Percentiles rank a stretch among this genome's conserved stretches.
phyloP scores from a whole-genome alignment of 495 filamentous ascomycete genomes.

The Neurospora sp. region DNA sequence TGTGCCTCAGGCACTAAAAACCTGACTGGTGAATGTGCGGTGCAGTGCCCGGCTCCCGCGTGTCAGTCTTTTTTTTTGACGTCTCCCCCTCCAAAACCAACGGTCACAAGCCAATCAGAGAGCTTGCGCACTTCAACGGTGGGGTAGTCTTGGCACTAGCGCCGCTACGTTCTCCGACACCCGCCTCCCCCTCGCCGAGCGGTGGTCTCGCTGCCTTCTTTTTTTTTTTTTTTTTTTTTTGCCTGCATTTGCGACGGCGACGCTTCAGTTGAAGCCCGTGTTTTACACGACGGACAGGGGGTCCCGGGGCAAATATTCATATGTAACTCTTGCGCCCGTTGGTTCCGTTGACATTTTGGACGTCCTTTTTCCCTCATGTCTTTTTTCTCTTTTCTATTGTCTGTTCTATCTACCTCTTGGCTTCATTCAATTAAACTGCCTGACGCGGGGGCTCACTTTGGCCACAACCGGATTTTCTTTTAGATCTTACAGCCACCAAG shows the following conservation, averaged over 20 bases:
- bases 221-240: background rate
- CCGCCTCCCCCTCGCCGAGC: background rate
- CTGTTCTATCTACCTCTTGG: background rate
- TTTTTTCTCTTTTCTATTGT: background rate
- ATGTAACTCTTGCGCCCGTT: background rate
- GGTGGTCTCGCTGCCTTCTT: background rate
- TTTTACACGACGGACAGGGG: background rate
- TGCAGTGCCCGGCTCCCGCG: background rate
- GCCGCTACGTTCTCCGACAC: background rate
- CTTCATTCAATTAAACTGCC: background rate
- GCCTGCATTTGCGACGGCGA: background rate
- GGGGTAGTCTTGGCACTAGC: slow-evolving; percentile 7
- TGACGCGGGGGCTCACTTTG: background rate
- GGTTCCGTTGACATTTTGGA: background rate
- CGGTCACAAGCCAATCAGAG: background rate
- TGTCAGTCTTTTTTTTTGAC: background rate
- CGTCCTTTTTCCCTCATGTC: background rate
- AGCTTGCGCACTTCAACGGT: slow-evolving; percentile 4
- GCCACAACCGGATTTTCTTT: background rate
- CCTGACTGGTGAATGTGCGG: background rate
- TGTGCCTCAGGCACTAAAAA: slow-evolving; percentile 20
- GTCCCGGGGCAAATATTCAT: background rate
- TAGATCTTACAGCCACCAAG: background rate
- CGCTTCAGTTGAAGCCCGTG: background rate
- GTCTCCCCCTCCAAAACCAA: slow-evolving; percentile 11